Evolutionary conservation across 495 filamentous ascomycete species (phyloP), one percentile per base, ranked within the genome.

Genomic region (Aspergillus biplanus): DNA sequence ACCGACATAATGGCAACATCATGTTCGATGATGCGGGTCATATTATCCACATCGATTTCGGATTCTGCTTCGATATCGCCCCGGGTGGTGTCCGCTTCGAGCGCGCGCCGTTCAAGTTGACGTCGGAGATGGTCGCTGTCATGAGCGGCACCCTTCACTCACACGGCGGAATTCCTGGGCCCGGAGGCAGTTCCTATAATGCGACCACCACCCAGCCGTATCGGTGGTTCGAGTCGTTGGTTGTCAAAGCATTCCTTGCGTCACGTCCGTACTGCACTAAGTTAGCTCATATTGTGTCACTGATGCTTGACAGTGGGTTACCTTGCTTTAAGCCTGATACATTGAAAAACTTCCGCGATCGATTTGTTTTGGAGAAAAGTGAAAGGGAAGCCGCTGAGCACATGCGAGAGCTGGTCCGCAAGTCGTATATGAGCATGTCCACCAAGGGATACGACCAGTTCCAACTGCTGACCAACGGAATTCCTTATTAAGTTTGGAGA

Each of bases 241-340:
- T 90, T 69, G 85, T 98, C 69, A 99, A 99, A 80, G 87, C 93
- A 6, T 99, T 97, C 82, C 80, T 99, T 39, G 96, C 94, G 9
- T 90, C 87, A n/a, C 83, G 96, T 3, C 92, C 89, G 58, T 90
- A 97, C 73, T 85, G 86, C 47, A 89, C 92, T 65, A 93, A 97
- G 78, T 81, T 99, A 48, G 84, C 87, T 47, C 90, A 97, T 71
- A 89, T 97, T 66, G 93, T 99, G 15, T 78, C 91, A 37, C 80
- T 97, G 63, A 99, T 99, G 96, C 86, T 98, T 74, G 95, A 97
- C 67, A 95, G 91, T 70, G 95, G 95, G 44, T 76, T 99, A 68
- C 96, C 96, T 1, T 99, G 96, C 76, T 99, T 99, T 84, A 99
- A 98, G 74, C 93, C 95, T 0, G 92, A 97, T 71, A 96, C 92